Evolutionary conservation across 2,329 filamentous ascomycete genomes (phyloP).

Genomic region (Sporothrix luriei): DNA sequence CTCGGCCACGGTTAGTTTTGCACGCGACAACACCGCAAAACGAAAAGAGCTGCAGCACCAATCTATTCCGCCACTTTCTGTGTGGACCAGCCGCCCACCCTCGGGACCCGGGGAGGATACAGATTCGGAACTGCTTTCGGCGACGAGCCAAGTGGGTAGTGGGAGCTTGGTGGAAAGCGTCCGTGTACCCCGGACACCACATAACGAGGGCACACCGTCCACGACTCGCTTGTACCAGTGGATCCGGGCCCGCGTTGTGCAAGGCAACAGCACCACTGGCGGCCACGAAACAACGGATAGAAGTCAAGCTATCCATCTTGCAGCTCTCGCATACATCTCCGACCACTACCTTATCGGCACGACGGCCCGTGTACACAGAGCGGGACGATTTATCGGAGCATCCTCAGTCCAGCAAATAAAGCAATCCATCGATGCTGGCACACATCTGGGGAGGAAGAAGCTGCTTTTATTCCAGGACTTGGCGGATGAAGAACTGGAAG

Average conservation of each 20-base stretch:
- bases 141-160: not conserved
- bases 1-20: constrained; percentile 24
- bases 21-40: not conserved
- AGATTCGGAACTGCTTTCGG: not conserved
- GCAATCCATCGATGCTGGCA: not conserved
- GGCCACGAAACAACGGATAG: constrained; percentile 40
- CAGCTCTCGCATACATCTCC: constrained; percentile 87
- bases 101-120: not conserved
- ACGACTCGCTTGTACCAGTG: constrained; percentile 10
- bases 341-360: constrained; percentile 93
- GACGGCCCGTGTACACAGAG: constrained; percentile 72
- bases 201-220: not conserved
- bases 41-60: constrained; percentile 15
- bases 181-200: not conserved
- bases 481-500: constrained; percentile 22
- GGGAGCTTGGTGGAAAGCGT: constrained; percentile 1
- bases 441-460: not conserved
- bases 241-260: not conserved
- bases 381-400: not conserved
- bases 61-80: not conserved
- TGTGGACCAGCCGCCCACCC: not conserved
- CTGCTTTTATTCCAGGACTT: constrained; percentile 10
- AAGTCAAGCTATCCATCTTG: constrained; percentile 65
- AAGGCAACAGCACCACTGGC: not conserved
- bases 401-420: not conserved